Conservation (phyloP, 257 asterid genomes). For the Nyctanthes arbortristis region DNA sequence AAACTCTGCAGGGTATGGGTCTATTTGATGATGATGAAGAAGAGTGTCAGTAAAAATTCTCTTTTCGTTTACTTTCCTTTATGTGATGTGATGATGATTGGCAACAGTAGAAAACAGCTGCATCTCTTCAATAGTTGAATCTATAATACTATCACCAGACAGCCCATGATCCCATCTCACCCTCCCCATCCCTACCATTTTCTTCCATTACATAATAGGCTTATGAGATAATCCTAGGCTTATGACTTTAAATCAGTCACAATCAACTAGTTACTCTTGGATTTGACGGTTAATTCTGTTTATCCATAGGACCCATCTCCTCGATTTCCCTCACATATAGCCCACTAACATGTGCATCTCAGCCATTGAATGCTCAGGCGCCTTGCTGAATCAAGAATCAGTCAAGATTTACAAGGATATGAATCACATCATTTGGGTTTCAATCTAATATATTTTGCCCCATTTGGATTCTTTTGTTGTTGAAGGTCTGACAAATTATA, state of each 20-base stretch:
- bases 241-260: neutral
- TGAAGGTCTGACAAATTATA: no score
- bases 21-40: no score
- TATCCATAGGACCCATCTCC: constrained; percentile 30
- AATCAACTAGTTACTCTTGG: constrained; percentile 21
- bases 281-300: constrained; percentile 15
- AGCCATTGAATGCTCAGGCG: constrained; percentile 33
- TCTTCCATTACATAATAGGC: neutral
- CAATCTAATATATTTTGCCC: no score
- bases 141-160: constrained; percentile 21
- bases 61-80: constrained; percentile 23
- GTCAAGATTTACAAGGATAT: neutral
- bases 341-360: constrained; percentile 45
- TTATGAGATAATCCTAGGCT: neutral
- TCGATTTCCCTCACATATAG: constrained; percentile 43
- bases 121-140: constrained; percentile 26
- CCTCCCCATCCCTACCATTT: no score
- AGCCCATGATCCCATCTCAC: constrained; percentile 27
- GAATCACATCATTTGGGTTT: neutral
- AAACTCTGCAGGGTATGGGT: constrained; percentile 14
- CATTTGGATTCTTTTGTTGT: no score
- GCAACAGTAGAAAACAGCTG: neutral
- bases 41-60: constrained; percentile 23
- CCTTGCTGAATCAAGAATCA: constrained; percentile 15
- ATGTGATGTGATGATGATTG: constrained; percentile 25